Percentiles rank a stretch among this genome's conserved stretches.
Conservation (phyloP, 768 basidiomycete species). For the Strobilomyces dryophilus region DNA sequence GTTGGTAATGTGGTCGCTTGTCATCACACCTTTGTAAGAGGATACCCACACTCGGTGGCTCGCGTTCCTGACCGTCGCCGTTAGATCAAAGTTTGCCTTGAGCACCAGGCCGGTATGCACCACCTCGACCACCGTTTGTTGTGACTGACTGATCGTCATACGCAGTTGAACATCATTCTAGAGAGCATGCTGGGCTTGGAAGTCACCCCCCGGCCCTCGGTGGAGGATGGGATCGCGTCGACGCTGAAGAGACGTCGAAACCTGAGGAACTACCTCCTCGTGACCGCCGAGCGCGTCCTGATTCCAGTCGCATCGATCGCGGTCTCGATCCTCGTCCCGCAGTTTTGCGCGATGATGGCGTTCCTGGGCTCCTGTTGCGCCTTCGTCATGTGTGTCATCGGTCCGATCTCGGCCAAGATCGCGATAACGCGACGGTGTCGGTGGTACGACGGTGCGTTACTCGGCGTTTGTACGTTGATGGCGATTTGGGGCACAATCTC, state of each 20-base stretch:
- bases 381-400: slow-evolving; percentile 69
- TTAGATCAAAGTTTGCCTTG: slow-evolving; percentile 84
- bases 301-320: slow-evolving; percentile 58
- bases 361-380: slow-evolving; percentile 90
- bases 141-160: not conserved
- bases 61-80: slow-evolving; percentile 12
- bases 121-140: not conserved
- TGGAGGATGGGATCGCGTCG: slow-evolving; percentile 26
- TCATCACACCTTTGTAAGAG: slow-evolving; percentile 65
- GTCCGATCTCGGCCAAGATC: slow-evolving; percentile 71
- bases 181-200: slow-evolving; percentile 76
- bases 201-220: slow-evolving; percentile 7
- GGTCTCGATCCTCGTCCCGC: slow-evolving; percentile 72
- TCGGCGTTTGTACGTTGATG: slow-evolving; percentile 56
- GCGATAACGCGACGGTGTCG: slow-evolving; percentile 48
- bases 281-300: slow-evolving; percentile 51
- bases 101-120: slow-evolving; percentile 70
- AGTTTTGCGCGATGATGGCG: slow-evolving; percentile 82
- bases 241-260: slow-evolving; percentile 3
- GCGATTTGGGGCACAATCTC: slow-evolving; percentile 74
- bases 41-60: not conserved
- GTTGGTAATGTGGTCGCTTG: slow-evolving; percentile 82
- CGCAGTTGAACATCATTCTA: slow-evolving; percentile 73
- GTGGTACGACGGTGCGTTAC: slow-evolving; percentile 49
- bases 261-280: slow-evolving; percentile 36